phyloP scores from a whole-genome alignment of 169 alveolate species.

The Miamiensis avidus region DNA sequence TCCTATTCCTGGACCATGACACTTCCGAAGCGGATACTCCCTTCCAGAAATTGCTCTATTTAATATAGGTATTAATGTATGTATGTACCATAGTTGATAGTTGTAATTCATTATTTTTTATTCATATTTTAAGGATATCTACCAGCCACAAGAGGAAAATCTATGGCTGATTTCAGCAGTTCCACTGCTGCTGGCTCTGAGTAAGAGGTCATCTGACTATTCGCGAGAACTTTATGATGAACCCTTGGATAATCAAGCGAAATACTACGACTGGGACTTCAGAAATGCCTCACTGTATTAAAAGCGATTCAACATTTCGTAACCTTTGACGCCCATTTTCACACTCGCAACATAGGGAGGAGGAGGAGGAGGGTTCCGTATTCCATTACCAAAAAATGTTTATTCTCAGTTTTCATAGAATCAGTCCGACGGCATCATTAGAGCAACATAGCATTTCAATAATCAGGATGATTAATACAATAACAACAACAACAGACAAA shows the following conservation, averaged over 20 bases:
- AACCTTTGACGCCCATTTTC: conserved; percentile 20
- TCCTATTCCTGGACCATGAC: conserved; percentile 27
- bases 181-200: conserved; percentile 48
- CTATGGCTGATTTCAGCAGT: conserved; percentile 64
- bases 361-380: not conserved
- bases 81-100: not conserved
- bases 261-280: conserved; percentile 40
- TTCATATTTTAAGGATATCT: conserved; percentile 26
- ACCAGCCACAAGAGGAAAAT: conserved; percentile 56
- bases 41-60: not conserved
- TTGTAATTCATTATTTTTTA: too few relatives aligned
- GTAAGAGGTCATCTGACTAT: conserved; percentile 58
- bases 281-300: not conserved
- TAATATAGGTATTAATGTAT: conserved; percentile 13
- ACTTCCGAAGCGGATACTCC: conserved; percentile 1
- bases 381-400: not conserved
- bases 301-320: not conserved
- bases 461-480: too few relatives aligned
- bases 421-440: too few relatives aligned
- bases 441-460: too few relatives aligned
- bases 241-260: conserved; percentile 38
- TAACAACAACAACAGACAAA: too few relatives aligned
- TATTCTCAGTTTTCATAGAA: too few relatives aligned
- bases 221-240: conserved; percentile 59
- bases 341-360: not conserved